Evolutionary conservation across 2,329 filamentous ascomycete genomes (phyloP).

Genomic region (Coleophoma eucalyptorum): DNA sequence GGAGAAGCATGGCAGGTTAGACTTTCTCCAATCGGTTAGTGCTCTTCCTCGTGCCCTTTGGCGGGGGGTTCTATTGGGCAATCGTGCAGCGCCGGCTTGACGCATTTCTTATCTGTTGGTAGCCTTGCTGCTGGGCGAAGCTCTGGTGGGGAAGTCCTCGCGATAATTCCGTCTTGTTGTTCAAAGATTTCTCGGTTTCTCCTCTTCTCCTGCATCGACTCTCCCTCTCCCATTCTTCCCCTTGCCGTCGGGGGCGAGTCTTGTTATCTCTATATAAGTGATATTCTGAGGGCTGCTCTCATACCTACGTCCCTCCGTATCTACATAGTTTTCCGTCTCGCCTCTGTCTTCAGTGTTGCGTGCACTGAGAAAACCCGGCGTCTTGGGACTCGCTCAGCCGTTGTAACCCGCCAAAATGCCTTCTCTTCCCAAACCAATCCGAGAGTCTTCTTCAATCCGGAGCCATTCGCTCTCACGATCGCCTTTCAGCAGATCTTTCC

Average conservation of each 20-base stretch:
- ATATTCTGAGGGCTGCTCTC: neutral
- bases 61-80: neutral
- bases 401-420: slow-evolving; percentile 16
- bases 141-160: neutral
- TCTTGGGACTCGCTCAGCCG: no score
- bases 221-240: neutral
- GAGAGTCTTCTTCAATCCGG: slow-evolving; percentile 3
- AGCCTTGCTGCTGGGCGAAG: no score
- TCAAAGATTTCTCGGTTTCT: neutral
- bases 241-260: neutral
- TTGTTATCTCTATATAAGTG: no score
- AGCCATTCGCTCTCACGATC: slow-evolving; percentile 23
- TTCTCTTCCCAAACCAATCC: slow-evolving; percentile 18
- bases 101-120: neutral
- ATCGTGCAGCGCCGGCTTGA: neutral
- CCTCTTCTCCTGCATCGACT: neutral
- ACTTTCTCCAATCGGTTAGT: neutral
- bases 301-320: neutral
- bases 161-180: neutral
- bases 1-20: neutral
- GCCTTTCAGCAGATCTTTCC: slow-evolving; percentile 41
- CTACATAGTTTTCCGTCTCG: no score
- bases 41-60: neutral
- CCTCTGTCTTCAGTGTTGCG: no score
- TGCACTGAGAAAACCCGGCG: no score